These are phyloP conservation scores for Nymphaea colorata DNA, from an alignment of 164 flowering plant species.

Conservation along the genomic window DNA sequence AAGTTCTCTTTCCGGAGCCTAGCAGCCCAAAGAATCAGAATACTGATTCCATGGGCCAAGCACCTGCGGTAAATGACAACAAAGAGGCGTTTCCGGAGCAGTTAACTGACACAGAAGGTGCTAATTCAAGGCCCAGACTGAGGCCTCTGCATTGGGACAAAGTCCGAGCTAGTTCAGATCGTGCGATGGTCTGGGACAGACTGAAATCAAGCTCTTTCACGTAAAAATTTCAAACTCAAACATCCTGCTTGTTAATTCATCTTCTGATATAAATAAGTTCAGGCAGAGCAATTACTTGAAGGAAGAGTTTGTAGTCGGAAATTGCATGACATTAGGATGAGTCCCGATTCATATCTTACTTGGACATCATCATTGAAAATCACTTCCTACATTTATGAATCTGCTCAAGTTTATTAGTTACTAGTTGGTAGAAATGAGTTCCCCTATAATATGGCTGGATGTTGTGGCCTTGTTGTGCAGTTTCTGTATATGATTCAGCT, in stretches of 20 bases:
- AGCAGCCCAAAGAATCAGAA: slow-evolving; percentile 16
- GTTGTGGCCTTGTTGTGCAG: too few relatives aligned
- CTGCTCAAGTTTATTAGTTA: too few relatives aligned
- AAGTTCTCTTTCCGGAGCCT: slow-evolving; percentile 5
- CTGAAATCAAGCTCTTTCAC: slow-evolving; percentile 92
- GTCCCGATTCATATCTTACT: too few relatives aligned
- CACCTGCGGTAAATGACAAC: background rate
- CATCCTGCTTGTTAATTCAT: background rate
- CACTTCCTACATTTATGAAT: too few relatives aligned
- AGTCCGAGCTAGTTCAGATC: slow-evolving; percentile 88
- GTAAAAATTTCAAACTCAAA: slow-evolving; percentile 32
- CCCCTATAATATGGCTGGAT: too few relatives aligned
- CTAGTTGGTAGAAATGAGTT: too few relatives aligned
- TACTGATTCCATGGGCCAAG: background rate
- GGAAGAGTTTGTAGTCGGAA: too few relatives aligned
- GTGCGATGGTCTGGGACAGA: slow-evolving; percentile 96
- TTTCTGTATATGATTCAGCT: too few relatives aligned
- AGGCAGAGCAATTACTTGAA: too few relatives aligned
- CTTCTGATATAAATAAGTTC: too few relatives aligned
- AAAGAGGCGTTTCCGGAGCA: background rate
- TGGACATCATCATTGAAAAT: too few relatives aligned
- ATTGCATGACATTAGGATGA: background rate
- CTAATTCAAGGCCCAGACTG: slow-evolving; percentile 52
- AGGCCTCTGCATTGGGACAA: slow-evolving; percentile 99
- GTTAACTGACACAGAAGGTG: slow-evolving; percentile 27